Evolutionary conservation across 2,329 filamentous ascomycete species (phyloP), one percentile per base, ranked within the genome.

Genomic region (Periconia sp.): DNA sequence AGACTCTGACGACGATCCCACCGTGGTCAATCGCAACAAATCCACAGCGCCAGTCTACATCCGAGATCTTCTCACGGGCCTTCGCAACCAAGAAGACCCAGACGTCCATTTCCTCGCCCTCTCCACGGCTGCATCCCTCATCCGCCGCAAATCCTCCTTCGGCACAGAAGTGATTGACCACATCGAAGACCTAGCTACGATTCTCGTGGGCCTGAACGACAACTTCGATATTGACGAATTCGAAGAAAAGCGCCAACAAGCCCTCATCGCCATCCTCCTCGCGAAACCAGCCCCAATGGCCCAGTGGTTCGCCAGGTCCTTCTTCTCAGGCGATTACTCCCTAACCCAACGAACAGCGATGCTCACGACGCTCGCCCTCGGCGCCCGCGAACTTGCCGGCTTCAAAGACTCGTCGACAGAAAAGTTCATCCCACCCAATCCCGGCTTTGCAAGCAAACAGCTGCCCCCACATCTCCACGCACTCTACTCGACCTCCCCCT

Each of bases 1-100:
- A 63, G 94, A 99, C 63, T 92, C 90, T 0, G 91, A 96, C 43
- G 92, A 96, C 25, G 95, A 99, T 57, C 86, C 94, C 4, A 95
- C 91, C 0, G 75, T 96, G 13, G 80, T 97, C 34, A 86, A 88
- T 43, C 82, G 92, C 11, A 85, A 94, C 68, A 96, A 94, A 57
- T 82, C 87, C 16, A 87, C 82, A 44, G 82, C 90, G 0, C 94
- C 94, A 1, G 91, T 99, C 1, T 97, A 97, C 60, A 87, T 96
- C 46, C 84, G 91, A 32, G 90, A 95, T 57, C 78, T 97, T 9
- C 85, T 97, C 40, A 67, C 77, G 6, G 92, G 86, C 60, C 78
- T 99, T 3, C 81, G 88, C 35, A 89, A 95, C 54, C 84, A 82
- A 0, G 90, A 96, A 32, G 87, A 87, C 53, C 89, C 91, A 55